Conservation (phyloP, 805 yeast genomes). For the Kluyveromyces aestuarii region DNA sequence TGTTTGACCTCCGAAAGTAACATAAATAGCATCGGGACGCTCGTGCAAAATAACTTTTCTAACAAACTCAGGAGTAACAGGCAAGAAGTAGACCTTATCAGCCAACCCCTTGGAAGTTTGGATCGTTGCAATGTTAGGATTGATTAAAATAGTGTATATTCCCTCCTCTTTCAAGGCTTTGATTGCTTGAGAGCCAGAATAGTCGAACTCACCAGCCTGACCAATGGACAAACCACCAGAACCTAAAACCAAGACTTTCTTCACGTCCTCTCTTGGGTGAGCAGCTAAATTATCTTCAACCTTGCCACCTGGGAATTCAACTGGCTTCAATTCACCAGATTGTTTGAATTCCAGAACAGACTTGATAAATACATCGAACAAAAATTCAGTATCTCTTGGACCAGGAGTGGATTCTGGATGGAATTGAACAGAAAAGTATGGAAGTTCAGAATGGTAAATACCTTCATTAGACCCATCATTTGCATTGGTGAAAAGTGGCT, state of each 20-base stretch:
- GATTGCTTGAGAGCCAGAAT: constrained; percentile 98
- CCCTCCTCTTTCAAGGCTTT: constrained; percentile 98
- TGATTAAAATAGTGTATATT: constrained; percentile 88
- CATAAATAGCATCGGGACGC: constrained; percentile 93
- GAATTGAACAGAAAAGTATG: constrained; percentile 95
- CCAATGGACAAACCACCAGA: constrained; percentile 98
- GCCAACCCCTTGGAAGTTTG: constrained; percentile 98
- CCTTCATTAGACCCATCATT: constrained; percentile 98
- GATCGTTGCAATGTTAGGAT: constrained; percentile 97
- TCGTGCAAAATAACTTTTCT: constrained; percentile 91
- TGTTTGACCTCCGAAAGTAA: constrained; percentile 98
- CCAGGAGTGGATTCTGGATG: constrained; percentile 99
- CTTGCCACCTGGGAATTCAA: constrained; percentile 86
- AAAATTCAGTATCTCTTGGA: constrained; percentile 96
- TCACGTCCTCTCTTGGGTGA: constrained; percentile 72
- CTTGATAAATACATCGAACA: constrained; percentile 86
- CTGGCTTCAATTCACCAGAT: constrained; percentile 50
- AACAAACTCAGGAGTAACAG: constrained; percentile 95
- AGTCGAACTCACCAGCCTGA: constrained; percentile 99
- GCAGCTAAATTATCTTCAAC: constrained; percentile 63
- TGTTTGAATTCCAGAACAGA: constrained; percentile 60
- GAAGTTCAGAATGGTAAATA: constrained; percentile 80
- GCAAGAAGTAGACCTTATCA: constrained; percentile 94
- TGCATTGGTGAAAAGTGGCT: constrained; percentile 88
- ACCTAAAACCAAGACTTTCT: constrained; percentile 90